Evolutionary conservation across 345 rosid species (phyloP), one percentile per base, ranked within the genome.

Genomic region (Rhodomyrtus tomentosa): DNA sequence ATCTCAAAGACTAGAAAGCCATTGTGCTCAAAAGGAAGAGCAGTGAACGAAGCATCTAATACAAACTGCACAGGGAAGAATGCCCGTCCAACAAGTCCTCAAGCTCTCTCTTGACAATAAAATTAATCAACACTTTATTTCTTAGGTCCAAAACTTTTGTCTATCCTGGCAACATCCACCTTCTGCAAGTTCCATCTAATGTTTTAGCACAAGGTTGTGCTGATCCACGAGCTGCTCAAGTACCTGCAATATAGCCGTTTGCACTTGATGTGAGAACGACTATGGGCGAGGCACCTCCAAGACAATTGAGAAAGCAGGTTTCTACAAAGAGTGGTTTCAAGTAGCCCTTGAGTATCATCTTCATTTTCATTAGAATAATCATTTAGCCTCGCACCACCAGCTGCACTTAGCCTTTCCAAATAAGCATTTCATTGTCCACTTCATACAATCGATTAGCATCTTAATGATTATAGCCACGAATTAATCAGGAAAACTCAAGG

Each of bases 191-290:
- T 12, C 55, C 83, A 50, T 51, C 58, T 72, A 74, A 74, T 72
- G 81, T 50, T 50, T 85, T 89, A 62, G 92, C 93, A 89, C 89
- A 38, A n/a, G 81, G 74, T 82, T 85, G 83, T 82, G 85, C 88
- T 83, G 40, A 89, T 80, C 85, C 86, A 83, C 89, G 52, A 74
- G 74, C 89, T 81, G 86, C 85, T 94, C 92, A 96, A 92, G 97
- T 95, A 91, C 96, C 98, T 95, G 93, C 89, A 85, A 81, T 45
- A 83, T 32, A 32, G 76, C 76, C 22, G 76, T 21, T 5, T 18
- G 76, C 76, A 62, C 76, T 32, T 32, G 24, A 62, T 62, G 76
- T 32, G 76, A 62, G 76, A 32, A 62, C 24, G 42, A 62, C 42
- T 32, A 16, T 18, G 42, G 76, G 76, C 76, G 11, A 62, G 76